A percentile compares a stretch with the other conserved stretches of the same genome.
phyloP scores from a whole-genome alignment of 2,329 filamentous ascomycete genomes.

The Sclerotinia nivalis region DNA sequence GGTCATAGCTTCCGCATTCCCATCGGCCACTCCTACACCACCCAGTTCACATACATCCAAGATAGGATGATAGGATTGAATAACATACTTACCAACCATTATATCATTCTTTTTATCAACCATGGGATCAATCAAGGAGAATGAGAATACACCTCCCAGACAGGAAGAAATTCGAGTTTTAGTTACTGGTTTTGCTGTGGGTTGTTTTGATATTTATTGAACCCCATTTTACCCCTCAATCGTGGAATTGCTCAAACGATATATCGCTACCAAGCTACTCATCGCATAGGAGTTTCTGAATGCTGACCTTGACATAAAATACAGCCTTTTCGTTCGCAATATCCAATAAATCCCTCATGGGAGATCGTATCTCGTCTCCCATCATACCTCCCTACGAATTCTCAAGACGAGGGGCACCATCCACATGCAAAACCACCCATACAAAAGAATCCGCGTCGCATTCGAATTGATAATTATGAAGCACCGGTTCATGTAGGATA shows the following conservation, averaged over 20 bases:
- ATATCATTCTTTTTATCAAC: constrained; percentile 34
- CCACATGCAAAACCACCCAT: constrained; percentile 30
- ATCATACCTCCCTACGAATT: constrained; percentile 50
- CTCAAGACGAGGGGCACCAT: not conserved
- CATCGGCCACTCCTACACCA: not conserved
- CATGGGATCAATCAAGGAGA: constrained; percentile 30
- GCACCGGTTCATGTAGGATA: constrained; percentile 72
- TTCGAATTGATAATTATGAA: constrained; percentile 66
- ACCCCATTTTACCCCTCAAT: constrained; percentile 9
- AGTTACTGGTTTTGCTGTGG: constrained; percentile 63
- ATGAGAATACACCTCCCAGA: not conserved
- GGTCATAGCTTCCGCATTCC: not conserved
- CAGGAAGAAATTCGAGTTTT: constrained; percentile 57
- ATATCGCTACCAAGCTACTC: not conserved
- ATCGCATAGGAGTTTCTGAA: not conserved
- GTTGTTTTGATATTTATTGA: constrained; percentile 34
- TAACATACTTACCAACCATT: not conserved
- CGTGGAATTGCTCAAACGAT: not conserved
- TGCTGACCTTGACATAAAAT: constrained; percentile 4
- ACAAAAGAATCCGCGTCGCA: constrained; percentile 45
- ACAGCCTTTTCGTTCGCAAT: constrained; percentile 73
- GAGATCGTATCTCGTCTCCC: constrained; percentile 74
- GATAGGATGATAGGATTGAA: constrained; percentile 16
- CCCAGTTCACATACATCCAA: constrained; percentile 24
- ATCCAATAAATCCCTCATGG: constrained; percentile 77